Conservation (phyloP, 2,329 filamentous ascomycete genomes). For the Colletotrichum liriopes region DNA sequence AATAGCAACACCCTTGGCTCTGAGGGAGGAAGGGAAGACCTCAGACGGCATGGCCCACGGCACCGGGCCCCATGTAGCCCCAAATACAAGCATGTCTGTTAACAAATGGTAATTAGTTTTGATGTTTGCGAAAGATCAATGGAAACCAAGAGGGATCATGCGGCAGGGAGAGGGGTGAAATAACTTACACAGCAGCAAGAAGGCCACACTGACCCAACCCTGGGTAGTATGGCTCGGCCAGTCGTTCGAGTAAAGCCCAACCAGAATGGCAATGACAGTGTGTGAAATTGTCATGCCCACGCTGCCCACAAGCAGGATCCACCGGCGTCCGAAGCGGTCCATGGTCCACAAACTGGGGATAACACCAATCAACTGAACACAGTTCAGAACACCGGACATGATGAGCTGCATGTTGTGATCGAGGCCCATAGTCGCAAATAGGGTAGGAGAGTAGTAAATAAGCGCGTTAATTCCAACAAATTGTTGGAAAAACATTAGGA, state of each 20-base stretch:
- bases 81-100: conserved; percentile 73
- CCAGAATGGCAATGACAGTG: conserved; percentile 67
- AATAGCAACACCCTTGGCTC: conserved; percentile 49
- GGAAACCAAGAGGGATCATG: too few relatives aligned
- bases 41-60: conserved; percentile 57
- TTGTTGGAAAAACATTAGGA: conserved; percentile 72
- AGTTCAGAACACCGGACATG: conserved; percentile 59
- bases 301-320: conserved; percentile 61
- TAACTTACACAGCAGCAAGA: conserved; percentile 24
- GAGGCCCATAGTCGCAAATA: conserved; percentile 59
- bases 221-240: conserved; percentile 64
- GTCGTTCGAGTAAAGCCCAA: conserved; percentile 62
- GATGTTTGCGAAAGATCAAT: neutral
- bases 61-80: conserved; percentile 70
- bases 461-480: conserved; percentile 47
- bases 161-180: neutral
- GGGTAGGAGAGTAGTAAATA: conserved; percentile 64
- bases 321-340: conserved; percentile 63
- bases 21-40: conserved; percentile 56
- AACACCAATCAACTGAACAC: conserved; percentile 63
- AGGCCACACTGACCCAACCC: conserved; percentile 70
- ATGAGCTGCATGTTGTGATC: conserved; percentile 54
- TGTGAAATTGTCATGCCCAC: conserved; percentile 65
- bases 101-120: conserved; percentile 47
- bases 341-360: conserved; percentile 63